These are phyloP conservation scores for Kitagawia praeruptora DNA, from an alignment of 129 eudicot genomes.

Conservation along the genomic window DNA sequence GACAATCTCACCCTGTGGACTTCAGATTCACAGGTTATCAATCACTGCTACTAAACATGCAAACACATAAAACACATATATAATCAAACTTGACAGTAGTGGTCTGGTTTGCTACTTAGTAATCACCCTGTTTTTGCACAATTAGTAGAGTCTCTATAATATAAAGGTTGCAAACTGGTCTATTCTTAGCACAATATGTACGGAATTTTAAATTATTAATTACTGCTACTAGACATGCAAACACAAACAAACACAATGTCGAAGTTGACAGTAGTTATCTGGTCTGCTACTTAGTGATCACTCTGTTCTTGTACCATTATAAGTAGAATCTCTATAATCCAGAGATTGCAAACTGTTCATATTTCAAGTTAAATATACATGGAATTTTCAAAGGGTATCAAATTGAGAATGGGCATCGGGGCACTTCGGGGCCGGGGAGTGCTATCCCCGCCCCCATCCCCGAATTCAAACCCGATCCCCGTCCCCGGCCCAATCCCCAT, in stretches of 20 bases:
- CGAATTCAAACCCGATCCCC: too few relatives aligned
- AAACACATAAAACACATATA: neutral
- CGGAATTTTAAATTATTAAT: slow-evolving; percentile 29
- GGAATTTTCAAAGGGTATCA: slow-evolving; percentile 30
- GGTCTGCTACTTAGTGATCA: neutral
- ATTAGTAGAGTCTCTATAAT: neutral
- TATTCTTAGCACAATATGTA: neutral
- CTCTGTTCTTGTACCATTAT: neutral
- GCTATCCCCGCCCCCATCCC: too few relatives aligned
- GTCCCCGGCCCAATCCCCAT: too few relatives aligned
- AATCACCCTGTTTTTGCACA: neutral
- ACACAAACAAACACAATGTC: neutral
- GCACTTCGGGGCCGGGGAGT: too few relatives aligned
- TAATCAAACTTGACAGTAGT: neutral
- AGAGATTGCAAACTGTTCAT: too few relatives aligned
- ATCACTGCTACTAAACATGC: slow-evolving; percentile 1
- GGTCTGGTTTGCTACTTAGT: neutral
- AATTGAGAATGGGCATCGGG: too few relatives aligned
- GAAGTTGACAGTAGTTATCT: neutral
- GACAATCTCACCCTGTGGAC: slow-evolving; percentile 98
- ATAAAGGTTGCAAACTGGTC: neutral
- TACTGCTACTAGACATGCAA: slow-evolving; percentile 11
- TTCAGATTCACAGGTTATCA: slow-evolving; percentile 72
- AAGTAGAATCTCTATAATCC: neutral
- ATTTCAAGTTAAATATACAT: too few relatives aligned